Conservation (phyloP, 805 yeast genomes). For the Debaryomyces maramus region DNA sequence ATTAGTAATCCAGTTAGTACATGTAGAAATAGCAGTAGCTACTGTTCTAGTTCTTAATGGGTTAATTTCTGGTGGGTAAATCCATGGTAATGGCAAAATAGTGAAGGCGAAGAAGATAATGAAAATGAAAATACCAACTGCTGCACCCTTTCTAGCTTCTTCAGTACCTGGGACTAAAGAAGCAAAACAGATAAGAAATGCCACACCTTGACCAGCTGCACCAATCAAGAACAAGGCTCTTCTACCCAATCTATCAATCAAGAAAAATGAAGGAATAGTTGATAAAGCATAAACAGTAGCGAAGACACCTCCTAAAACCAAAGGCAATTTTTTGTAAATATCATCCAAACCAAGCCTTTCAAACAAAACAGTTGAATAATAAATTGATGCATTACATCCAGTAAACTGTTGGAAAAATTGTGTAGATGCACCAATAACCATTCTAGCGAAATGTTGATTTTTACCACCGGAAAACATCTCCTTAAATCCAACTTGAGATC, state of each 20-base stretch:
- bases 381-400: conserved; percentile 35
- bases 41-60: conserved; percentile 39
- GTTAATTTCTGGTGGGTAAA: conserved; percentile 36
- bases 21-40: conserved; percentile 35
- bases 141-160: conserved; percentile 19
- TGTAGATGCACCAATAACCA: conserved; percentile 28
- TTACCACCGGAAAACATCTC: conserved; percentile 33
- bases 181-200: conserved; percentile 27
- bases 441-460: conserved; percentile 33
- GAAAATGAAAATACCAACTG: conserved; percentile 37
- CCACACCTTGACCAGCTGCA: conserved; percentile 29
- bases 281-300: conserved; percentile 32
- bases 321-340: conserved; percentile 17
- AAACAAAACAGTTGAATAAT: conserved; percentile 36
- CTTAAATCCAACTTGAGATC: conserved; percentile 35
- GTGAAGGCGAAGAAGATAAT: conserved; percentile 32
- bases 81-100: conserved; percentile 38
- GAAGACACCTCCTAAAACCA: conserved; percentile 29
- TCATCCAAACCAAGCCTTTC: conserved; percentile 25
- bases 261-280: conserved; percentile 34
- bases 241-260: conserved; percentile 36
- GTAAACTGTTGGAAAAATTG: conserved; percentile 33
- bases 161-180: conserved; percentile 16
- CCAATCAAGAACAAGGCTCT: conserved; percentile 35
- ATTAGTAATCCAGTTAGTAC: conserved; percentile 38